phyloP scores from a whole-genome alignment of 306 rosid genomes.

The Castanea sativa region DNA sequence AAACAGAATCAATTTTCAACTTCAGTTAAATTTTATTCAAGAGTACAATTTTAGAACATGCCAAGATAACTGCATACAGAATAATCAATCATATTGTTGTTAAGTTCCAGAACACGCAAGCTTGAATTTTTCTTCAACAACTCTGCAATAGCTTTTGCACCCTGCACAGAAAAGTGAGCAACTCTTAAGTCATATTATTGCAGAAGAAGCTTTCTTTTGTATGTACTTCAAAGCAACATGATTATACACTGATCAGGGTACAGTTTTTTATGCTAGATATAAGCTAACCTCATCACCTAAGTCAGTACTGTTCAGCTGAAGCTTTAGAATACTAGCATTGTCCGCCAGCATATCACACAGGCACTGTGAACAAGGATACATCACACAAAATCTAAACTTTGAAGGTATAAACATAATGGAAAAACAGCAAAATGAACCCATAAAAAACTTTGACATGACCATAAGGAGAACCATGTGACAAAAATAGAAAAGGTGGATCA shows the following conservation, averaged over 20 bases:
- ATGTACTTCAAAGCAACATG: slow-evolving; percentile 2
- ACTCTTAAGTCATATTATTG: slow-evolving; percentile 22
- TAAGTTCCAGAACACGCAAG: slow-evolving; percentile 79
- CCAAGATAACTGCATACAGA: slow-evolving; percentile 59
- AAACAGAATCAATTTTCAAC: slow-evolving; percentile 25
- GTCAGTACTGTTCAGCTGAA: slow-evolving; percentile 87
- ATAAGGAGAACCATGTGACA: slow-evolving; percentile 15
- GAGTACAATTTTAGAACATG: slow-evolving; percentile 17
- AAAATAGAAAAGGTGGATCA: slow-evolving; percentile 3
- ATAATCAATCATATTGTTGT: slow-evolving; percentile 92
- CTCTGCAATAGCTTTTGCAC: slow-evolving; percentile 89
- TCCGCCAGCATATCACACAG: slow-evolving; percentile 68
- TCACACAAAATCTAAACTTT: slow-evolving; percentile 19
- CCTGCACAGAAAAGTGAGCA: slow-evolving; percentile 47
- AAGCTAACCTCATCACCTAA: slow-evolving; percentile 92
- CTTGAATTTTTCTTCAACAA: slow-evolving; percentile 82
- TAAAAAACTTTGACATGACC: neutral
- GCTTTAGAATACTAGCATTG: slow-evolving; percentile 78
- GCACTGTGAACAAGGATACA: slow-evolving; percentile 55
- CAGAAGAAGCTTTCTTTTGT: slow-evolving; percentile 3
- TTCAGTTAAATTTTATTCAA: slow-evolving; percentile 3
- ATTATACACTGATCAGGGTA: neutral
- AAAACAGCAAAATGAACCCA: neutral
- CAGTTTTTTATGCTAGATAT: slow-evolving; percentile 10
- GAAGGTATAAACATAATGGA: slow-evolving; percentile 3